phyloP scores from a whole-genome alignment of 208 protist species.

The Trypanosomatidae sp. region DNA sequence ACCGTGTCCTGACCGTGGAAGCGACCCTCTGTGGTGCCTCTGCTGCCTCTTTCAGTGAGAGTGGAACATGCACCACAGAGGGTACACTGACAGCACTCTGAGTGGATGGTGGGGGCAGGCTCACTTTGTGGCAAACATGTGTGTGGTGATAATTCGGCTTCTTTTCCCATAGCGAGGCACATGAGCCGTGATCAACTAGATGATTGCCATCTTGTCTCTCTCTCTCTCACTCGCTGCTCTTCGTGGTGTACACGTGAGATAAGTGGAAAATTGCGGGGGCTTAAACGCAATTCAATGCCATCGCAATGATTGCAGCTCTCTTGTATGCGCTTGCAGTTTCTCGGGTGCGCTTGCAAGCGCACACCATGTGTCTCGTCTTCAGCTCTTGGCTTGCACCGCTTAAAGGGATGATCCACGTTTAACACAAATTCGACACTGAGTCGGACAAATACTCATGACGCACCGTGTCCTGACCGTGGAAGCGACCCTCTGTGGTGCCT shows the following conservation, averaged over 20 bases:
- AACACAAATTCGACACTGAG: conserved; percentile 46
- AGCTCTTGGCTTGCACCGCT: not conserved
- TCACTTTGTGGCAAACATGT: not conserved
- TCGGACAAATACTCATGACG: conserved; percentile 33
- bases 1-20: conserved; percentile 33
- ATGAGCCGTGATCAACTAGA: not conserved
- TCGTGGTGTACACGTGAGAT: not conserved
- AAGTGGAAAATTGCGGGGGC: not conserved
- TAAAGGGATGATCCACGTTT: conserved; percentile 32
- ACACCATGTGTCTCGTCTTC: not conserved
- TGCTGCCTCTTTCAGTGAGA: not conserved
- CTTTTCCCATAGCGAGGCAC: not conserved
- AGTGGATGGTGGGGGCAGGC: not conserved
- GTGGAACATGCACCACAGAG: not conserved
- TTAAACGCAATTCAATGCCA: not conserved
- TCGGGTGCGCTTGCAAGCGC: not conserved
- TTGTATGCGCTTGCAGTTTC: not conserved
- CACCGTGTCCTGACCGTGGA: conserved; percentile 35
- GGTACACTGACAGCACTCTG: not conserved
- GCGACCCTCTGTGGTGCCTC: conserved; percentile 7
- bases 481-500: conserved; percentile 7
- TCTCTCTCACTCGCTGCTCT: not conserved
- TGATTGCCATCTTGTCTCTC: not conserved
- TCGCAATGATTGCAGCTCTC: not conserved
- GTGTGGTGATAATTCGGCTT: not conserved